phyloP scores from a whole-genome alignment of 2,329 filamentous ascomycete genomes.

The Aspergillus brunneoviolaceus region DNA sequence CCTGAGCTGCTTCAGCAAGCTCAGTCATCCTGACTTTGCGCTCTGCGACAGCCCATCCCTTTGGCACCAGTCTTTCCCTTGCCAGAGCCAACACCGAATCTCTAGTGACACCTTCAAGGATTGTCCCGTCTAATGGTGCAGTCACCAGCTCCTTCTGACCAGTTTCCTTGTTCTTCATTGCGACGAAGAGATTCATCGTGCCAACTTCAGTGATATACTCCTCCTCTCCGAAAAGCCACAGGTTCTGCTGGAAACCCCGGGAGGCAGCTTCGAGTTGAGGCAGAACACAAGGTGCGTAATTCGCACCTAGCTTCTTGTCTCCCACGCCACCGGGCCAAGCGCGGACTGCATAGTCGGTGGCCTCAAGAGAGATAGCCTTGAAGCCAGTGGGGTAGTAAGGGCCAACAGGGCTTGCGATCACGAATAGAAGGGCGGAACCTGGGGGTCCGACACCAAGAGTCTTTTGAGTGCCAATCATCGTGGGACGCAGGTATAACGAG shows the following conservation, averaged over 20 bases:
- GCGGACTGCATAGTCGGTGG: conserved; percentile 92
- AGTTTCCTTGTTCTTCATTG: conserved; percentile 78
- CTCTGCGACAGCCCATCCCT: conserved; percentile 88
- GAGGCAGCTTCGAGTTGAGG: conserved; percentile 89
- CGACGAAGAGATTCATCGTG: conserved; percentile 97
- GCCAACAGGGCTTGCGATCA: conserved; percentile 94
- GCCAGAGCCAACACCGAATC: conserved; percentile 89
- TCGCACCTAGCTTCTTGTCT: conserved; percentile 97
- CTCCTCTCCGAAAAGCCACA: conserved; percentile 95
- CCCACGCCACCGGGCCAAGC: conserved; percentile 98
- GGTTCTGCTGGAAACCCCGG: conserved; percentile 94
- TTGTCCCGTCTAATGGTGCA: conserved; percentile 94
- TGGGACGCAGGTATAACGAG: conserved; percentile 91
- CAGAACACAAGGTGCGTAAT: conserved; percentile 99
- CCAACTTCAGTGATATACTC: conserved; percentile 96
- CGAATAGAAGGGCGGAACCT: conserved; percentile 84
- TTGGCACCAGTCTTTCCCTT: conserved; percentile 73
- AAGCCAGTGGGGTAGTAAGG: conserved; percentile 98
- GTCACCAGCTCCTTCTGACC: conserved; percentile 91
- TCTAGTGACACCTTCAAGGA: conserved; percentile 89
- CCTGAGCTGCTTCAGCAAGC: conserved; percentile 73
- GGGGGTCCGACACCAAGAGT: conserved; percentile 93
- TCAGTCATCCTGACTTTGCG: conserved; percentile 91
- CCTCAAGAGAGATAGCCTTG: conserved; percentile 93
- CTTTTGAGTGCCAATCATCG: conserved; percentile 94